Conservation (phyloP, 2,329 filamentous ascomycete species). For the Dothideomycetidae sp. region DNA sequence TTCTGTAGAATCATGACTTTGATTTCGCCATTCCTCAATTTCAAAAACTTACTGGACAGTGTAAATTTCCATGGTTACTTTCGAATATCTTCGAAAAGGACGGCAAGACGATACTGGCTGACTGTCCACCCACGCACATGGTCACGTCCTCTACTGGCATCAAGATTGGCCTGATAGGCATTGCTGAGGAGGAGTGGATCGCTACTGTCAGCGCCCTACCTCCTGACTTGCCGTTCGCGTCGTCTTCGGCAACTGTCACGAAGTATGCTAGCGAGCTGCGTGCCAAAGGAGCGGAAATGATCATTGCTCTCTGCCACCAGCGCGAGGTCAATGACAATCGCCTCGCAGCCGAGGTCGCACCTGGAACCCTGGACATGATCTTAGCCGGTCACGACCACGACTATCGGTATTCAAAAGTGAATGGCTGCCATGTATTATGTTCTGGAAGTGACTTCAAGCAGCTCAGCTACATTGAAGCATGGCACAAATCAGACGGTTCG, state of each 20-base stretch:
- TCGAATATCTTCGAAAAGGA: slow-evolving; percentile 80
- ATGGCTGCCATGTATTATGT: slow-evolving; percentile 69
- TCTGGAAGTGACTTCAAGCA: slow-evolving; percentile 89
- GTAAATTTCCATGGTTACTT: slow-evolving; percentile 77
- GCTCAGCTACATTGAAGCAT: slow-evolving; percentile 71
- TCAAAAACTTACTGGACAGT: slow-evolving; percentile 55
- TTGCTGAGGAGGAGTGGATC: slow-evolving; percentile 79
- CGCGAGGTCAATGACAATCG: slow-evolving; percentile 83
- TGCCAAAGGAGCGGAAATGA: slow-evolving; percentile 63
- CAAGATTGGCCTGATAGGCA: slow-evolving; percentile 71
- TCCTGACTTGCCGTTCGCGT: slow-evolving; percentile 68
- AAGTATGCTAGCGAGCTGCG: slow-evolving; percentile 61
- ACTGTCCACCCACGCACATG: slow-evolving; percentile 61
- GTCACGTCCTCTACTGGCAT: slow-evolving; percentile 69
- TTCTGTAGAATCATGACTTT: slow-evolving; percentile 67
- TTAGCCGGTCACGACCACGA: slow-evolving; percentile 84
- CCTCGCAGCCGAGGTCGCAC: slow-evolving; percentile 55
- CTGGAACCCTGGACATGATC: slow-evolving; percentile 68
- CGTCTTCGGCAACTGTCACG: slow-evolving; percentile 59
- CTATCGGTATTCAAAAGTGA: slow-evolving; percentile 64
- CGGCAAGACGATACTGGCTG: slow-evolving; percentile 57
- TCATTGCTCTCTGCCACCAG: slow-evolving; percentile 73
- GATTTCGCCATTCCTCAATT: slow-evolving; percentile 83
- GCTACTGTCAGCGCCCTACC: slow-evolving; percentile 79
- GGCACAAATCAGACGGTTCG: slow-evolving; percentile 37